These are phyloP conservation scores for Eucalyptus guilfoylei DNA, from an alignment of 345 rosid species.

Conservation along the genomic window DNA sequence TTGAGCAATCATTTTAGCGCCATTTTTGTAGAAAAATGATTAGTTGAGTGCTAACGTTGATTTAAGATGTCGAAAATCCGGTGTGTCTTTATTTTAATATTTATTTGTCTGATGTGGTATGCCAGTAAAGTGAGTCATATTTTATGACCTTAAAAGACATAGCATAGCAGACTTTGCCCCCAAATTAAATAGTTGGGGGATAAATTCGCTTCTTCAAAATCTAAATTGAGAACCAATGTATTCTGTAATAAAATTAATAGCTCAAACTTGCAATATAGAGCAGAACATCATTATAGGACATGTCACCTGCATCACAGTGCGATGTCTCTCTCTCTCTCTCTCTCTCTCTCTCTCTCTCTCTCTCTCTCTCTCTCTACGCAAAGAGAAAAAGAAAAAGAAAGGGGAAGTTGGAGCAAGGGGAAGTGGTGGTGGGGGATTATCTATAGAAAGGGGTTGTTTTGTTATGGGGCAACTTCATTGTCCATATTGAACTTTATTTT, in stretches of 20 bases:
- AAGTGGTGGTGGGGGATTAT: no score
- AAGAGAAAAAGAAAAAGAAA: neutral
- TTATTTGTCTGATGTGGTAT: neutral
- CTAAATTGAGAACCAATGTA: neutral
- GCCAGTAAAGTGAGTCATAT: neutral
- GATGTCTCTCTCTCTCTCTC: neutral
- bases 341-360: neutral
- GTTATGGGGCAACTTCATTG: neutral
- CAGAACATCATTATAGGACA: neutral
- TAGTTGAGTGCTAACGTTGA: neutral
- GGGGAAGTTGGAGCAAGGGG: no score
- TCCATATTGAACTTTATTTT: neutral
- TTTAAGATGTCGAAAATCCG: fast-evolving
- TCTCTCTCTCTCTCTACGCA: neutral
- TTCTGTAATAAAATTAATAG: neutral
- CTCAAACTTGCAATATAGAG: neutral
- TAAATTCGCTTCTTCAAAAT: neutral
- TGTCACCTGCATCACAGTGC: neutral
- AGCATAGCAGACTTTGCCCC: neutral
- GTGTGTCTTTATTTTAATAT: neutral
- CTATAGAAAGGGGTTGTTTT: neutral
- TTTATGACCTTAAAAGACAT: neutral
- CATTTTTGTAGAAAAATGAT: neutral
- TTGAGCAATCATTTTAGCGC: fast-evolving
- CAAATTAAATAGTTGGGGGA: neutral